These are phyloP conservation scores for Suillus decipiens DNA, from an alignment of 768 basidiomycete species.

Conservation along the genomic window DNA sequence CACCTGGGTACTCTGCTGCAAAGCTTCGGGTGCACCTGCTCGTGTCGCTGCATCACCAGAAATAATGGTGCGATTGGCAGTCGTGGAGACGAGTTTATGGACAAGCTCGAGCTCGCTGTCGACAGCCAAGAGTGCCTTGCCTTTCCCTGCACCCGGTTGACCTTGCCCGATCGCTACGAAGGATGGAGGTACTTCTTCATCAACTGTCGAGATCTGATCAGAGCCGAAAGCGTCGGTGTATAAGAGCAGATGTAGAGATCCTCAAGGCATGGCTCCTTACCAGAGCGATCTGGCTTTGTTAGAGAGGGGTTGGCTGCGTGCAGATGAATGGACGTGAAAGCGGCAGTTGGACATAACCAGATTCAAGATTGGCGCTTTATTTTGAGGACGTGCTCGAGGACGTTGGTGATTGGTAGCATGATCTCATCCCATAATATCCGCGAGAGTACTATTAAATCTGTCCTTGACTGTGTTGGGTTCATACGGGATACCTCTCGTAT, in stretches of 20 bases:
- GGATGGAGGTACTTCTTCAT: background rate
- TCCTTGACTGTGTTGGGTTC: background rate
- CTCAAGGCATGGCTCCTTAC: background rate
- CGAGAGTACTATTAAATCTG: background rate
- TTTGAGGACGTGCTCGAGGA: background rate
- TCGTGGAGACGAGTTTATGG: background rate
- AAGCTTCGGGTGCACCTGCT: slow-evolving; percentile 13
- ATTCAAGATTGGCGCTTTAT: background rate
- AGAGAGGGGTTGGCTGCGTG: background rate
- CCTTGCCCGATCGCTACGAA: background rate
- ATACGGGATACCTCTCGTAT: background rate
- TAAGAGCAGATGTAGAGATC: background rate
- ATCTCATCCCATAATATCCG: background rate
- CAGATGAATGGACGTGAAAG: background rate
- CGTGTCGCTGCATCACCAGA: slow-evolving; percentile 16
- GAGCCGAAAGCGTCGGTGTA: background rate
- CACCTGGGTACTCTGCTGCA: slow-evolving; percentile 24
- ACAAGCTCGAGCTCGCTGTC: background rate
- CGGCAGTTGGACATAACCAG: background rate
- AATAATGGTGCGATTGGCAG: slow-evolving; percentile 3
- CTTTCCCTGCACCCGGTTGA: background rate
- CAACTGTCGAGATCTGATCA: background rate
- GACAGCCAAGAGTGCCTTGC: background rate
- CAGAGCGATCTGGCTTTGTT: background rate
- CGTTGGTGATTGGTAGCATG: background rate